These are phyloP conservation scores for Xerocomellus chrysenteron DNA, from an alignment of 768 basidiomycete genomes.

Conservation along the genomic window DNA sequence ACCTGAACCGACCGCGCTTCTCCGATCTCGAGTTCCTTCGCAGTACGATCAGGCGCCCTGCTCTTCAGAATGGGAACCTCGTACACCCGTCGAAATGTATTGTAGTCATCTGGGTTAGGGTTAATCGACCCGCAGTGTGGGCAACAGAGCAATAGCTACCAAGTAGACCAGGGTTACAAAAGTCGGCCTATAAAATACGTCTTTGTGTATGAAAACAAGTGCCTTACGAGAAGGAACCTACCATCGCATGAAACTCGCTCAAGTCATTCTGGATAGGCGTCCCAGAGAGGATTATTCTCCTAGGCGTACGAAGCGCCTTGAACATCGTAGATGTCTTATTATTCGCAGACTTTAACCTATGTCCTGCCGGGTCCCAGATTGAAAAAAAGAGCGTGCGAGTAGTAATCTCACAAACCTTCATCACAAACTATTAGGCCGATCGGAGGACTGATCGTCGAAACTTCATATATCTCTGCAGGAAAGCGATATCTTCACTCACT, in stretches of 20 bases:
- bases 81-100: conserved; percentile 75
- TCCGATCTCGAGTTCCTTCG: conserved; percentile 75
- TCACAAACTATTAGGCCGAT: conserved; percentile 95
- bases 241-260: conserved; percentile 96
- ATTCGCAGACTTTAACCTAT: conserved; percentile 87
- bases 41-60: conserved; percentile 70
- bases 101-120: conserved; percentile 60
- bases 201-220: neutral
- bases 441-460: conserved; percentile 58
- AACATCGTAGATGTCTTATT: conserved; percentile 91
- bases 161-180: conserved; percentile 90
- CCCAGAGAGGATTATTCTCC: conserved; percentile 88
- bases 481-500: conserved; percentile 40
- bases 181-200: conserved; percentile 61
- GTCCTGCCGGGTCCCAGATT: conserved; percentile 49
- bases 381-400: neutral
- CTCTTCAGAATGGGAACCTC: conserved; percentile 87
- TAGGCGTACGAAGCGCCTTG: conserved; percentile 66
- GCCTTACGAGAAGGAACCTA: conserved; percentile 32
- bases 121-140: neutral
- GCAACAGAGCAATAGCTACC: conserved; percentile 41
- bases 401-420: conserved; percentile 57
- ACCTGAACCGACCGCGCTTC: conserved; percentile 79
- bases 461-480: neutral
- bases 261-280: conserved; percentile 98